phyloP scores from a whole-genome alignment of 1,284 basidiomycete genomes.

The Termitomyces sp. region DNA sequence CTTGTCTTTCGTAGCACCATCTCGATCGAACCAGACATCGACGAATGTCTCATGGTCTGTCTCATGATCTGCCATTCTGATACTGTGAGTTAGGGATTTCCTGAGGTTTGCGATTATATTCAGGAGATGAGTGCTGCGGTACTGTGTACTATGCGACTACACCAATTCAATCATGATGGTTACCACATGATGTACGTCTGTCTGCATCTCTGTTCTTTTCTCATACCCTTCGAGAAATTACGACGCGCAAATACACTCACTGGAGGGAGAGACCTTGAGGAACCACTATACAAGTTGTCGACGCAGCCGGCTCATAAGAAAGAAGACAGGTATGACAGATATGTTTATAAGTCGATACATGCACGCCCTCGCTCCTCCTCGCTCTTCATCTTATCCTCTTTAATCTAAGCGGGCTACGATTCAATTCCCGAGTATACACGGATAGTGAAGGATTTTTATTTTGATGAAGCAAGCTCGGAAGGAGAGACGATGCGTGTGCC shows the following conservation, averaged over 20 bases:
- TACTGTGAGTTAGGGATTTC: not conserved
- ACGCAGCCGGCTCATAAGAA: not conserved
- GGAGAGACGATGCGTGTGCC: slow-evolving; percentile 74
- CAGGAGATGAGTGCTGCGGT: slow-evolving; percentile 3
- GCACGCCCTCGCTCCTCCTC: not conserved
- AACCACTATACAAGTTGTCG: not conserved
- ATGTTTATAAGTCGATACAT: not conserved
- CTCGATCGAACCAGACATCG: slow-evolving; percentile 41
- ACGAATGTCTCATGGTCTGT: slow-evolving; percentile 42
- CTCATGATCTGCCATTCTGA: slow-evolving; percentile 28
- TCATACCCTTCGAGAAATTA: not conserved
- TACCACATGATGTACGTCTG: not conserved
- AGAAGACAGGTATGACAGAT: no score
- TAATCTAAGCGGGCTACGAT: not conserved
- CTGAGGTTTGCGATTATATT: no score
- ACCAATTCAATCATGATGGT: not conserved
- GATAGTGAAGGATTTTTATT: not conserved
- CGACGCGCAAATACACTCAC: not conserved
- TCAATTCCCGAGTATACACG: not conserved
- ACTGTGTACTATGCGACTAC: not conserved
- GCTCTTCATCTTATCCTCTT: not conserved
- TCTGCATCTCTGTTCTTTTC: not conserved
- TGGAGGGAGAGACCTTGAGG: not conserved
- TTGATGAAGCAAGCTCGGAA: slow-evolving; percentile 20
- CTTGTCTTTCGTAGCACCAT: slow-evolving; percentile 15